phyloP scores from a whole-genome alignment of 768 basidiomycete species.

The Termitomyces sp. region DNA sequence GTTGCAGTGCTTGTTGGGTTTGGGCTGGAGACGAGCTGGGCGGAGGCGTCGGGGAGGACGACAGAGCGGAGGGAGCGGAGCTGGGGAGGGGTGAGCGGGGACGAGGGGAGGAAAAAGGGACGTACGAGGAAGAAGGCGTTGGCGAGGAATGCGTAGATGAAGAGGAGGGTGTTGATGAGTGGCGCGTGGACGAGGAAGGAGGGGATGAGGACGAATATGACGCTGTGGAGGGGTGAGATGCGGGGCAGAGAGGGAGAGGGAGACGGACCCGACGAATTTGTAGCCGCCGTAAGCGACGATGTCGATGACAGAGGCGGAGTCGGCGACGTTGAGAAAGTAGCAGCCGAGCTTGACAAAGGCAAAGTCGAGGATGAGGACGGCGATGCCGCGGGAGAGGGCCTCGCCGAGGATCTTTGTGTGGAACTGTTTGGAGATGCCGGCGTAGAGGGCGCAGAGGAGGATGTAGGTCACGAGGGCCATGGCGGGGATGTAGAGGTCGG shows the following conservation, averaged over 20 bases:
- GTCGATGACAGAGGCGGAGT: slow-evolving; percentile 65
- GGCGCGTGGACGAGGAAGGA: slow-evolving; percentile 58
- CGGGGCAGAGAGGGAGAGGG: background rate
- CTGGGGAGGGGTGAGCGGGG: slow-evolving; percentile 31
- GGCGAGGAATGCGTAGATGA: slow-evolving; percentile 81
- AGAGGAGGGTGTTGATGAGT: slow-evolving; percentile 63
- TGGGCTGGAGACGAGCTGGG: slow-evolving; percentile 27
- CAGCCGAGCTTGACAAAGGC: slow-evolving; percentile 85
- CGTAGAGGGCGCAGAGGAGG: slow-evolving; percentile 78
- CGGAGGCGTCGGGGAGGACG: slow-evolving; percentile 51
- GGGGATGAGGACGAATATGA: slow-evolving; percentile 75
- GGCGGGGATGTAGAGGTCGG: slow-evolving; percentile 95
- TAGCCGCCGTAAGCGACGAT: slow-evolving; percentile 92
- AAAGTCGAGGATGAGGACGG: slow-evolving; percentile 85
- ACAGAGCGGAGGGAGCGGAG: slow-evolving; percentile 90
- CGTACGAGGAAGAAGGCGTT: slow-evolving; percentile 92
- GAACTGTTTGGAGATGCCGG: slow-evolving; percentile 79
- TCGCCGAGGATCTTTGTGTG: slow-evolving; percentile 87
- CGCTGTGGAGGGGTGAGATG: slow-evolving; percentile 35
- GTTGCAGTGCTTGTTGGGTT: slow-evolving; percentile 47
- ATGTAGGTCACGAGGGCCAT: slow-evolving; percentile 98
- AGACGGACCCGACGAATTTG: slow-evolving; percentile 88
- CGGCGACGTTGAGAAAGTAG: slow-evolving; percentile 86
- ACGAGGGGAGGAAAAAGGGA: slow-evolving; percentile 7
- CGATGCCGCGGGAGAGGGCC: slow-evolving; percentile 77